Percentiles rank a stretch among this genome's conserved stretches.
Evolutionary conservation across 2,329 filamentous ascomycete genomes (phyloP).

Genomic region (Pseudocercospora fijiensis): DNA sequence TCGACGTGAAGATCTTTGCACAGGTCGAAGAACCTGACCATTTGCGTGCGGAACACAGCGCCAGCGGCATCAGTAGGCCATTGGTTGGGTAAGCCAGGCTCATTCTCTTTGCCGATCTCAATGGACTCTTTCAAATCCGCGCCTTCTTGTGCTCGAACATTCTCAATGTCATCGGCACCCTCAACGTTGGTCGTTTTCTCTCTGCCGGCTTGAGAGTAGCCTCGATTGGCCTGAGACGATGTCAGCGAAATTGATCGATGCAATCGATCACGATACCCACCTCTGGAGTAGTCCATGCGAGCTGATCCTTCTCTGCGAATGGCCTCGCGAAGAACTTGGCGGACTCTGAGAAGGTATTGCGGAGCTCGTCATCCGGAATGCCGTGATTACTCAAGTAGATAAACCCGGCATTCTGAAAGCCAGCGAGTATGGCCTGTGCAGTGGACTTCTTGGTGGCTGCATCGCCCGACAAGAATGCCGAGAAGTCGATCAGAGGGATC

Average conservation of each 20-base stretch:
- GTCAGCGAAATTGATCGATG: background rate
- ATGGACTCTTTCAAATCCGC: constrained; percentile 58
- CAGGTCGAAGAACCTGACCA: constrained; percentile 69
- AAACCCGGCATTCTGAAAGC: constrained; percentile 84
- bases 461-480: constrained; percentile 58
- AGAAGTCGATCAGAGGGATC: constrained; percentile 67
- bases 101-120: constrained; percentile 60
- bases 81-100: constrained; percentile 67
- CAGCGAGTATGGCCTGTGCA: constrained; percentile 70
- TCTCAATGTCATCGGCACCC: constrained; percentile 57
- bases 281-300: constrained; percentile 61
- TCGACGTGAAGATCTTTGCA: constrained; percentile 73
- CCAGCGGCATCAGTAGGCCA: constrained; percentile 65
- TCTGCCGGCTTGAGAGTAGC: constrained; percentile 52
- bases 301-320: constrained; percentile 60
- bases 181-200: constrained; percentile 66
- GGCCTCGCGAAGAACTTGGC: constrained; percentile 68
- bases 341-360: constrained; percentile 46
- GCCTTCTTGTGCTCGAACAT: constrained; percentile 51
- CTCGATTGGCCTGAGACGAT: constrained; percentile 45
- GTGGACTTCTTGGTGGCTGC: constrained; percentile 38
- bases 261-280: background rate
- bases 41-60: constrained; percentile 68
- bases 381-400: constrained; percentile 81
- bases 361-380: constrained; percentile 53